A percentile compares a stretch with the other conserved stretches of the same genome.
Conservation (phyloP, 805 yeast genomes). For the Tetrapisispora arboricola region DNA sequence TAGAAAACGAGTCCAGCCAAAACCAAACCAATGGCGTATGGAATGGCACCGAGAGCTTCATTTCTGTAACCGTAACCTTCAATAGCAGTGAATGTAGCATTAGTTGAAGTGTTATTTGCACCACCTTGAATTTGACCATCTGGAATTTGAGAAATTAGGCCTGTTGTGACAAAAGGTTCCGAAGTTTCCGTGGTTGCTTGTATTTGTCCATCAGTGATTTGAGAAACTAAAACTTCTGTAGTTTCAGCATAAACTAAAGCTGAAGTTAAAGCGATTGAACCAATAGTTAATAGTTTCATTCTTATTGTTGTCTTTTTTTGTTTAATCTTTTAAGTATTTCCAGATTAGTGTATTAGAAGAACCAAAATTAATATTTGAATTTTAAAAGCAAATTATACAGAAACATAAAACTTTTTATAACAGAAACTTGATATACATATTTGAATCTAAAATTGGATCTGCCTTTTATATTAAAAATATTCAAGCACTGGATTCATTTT, state of each 20-base stretch:
- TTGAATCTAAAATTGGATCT: too few species aligned
- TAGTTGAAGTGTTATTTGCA: background rate
- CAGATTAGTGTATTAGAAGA: background rate
- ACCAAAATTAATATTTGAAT: background rate
- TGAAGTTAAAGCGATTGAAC: background rate
- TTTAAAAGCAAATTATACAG: background rate
- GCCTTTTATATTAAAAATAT: too few species aligned
- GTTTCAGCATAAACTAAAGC: background rate
- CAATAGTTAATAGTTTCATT: conserved; percentile 2
- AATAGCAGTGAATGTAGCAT: background rate
- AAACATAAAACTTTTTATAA: too few species aligned
- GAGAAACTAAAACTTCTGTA: conserved; percentile 2
- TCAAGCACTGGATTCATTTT: too few species aligned
- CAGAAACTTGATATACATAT: too few species aligned
- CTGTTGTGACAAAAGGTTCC: background rate
- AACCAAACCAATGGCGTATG: background rate
- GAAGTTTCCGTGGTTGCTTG: background rate
- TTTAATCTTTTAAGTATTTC: background rate
- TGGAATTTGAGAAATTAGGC: conserved; percentile 2
- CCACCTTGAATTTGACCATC: conserved; percentile 4
- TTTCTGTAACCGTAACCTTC: conserved; percentile 2
- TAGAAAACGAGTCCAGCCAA: background rate
- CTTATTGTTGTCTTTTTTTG: background rate
- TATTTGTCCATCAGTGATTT: conserved; percentile 4
- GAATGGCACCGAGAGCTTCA: background rate